A percentile compares a stretch with the other conserved stretches of the same genome.
These are phyloP conservation scores for Xerocomus spinulosus DNA, from an alignment of 768 basidiomycete species.

Conservation along the genomic window DNA sequence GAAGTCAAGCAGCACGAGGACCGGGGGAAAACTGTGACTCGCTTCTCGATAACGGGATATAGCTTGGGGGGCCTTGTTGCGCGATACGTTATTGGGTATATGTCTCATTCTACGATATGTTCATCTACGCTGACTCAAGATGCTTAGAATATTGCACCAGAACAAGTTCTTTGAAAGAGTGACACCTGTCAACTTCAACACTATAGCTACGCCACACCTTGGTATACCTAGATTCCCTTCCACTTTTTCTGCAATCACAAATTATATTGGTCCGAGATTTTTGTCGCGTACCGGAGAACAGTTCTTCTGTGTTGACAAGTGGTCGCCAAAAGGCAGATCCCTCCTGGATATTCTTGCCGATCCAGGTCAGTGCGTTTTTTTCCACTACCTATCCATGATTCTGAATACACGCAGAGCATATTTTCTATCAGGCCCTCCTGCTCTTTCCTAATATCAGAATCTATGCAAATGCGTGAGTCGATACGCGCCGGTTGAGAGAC, in stretches of 20 bases:
- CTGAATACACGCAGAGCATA: conserved; percentile 43
- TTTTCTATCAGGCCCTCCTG: conserved; percentile 71
- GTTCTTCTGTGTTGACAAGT: conserved; percentile 70
- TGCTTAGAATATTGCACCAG: conserved; percentile 54
- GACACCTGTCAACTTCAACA: conserved; percentile 74
- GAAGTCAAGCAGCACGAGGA: conserved; percentile 50
- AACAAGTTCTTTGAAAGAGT: conserved; percentile 68
- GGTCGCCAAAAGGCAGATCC: conserved; percentile 60
- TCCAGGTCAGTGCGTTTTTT: conserved; percentile 44
- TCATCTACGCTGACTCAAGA: conserved; percentile 4
- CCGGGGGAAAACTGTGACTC: conserved; percentile 54
- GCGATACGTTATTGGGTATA: conserved; percentile 70
- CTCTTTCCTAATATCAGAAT: conserved; percentile 66
- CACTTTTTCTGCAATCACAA: conserved; percentile 49
- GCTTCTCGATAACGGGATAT: conserved; percentile 76
- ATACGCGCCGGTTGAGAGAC: background rate
- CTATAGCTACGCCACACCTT: conserved; percentile 79
- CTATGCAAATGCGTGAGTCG: conserved; percentile 72
- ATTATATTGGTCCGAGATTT: conserved; percentile 59
- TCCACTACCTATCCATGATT: background rate
- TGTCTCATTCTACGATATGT: background rate
- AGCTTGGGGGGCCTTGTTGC: conserved; percentile 77
- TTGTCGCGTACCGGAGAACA: conserved; percentile 79
- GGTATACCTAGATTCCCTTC: conserved; percentile 66
- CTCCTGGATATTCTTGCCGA: conserved; percentile 78